These are phyloP conservation scores for Auxenochlorella pyrenoidosa DNA, from an alignment of 139 green algal species.

Conservation along the genomic window DNA sequence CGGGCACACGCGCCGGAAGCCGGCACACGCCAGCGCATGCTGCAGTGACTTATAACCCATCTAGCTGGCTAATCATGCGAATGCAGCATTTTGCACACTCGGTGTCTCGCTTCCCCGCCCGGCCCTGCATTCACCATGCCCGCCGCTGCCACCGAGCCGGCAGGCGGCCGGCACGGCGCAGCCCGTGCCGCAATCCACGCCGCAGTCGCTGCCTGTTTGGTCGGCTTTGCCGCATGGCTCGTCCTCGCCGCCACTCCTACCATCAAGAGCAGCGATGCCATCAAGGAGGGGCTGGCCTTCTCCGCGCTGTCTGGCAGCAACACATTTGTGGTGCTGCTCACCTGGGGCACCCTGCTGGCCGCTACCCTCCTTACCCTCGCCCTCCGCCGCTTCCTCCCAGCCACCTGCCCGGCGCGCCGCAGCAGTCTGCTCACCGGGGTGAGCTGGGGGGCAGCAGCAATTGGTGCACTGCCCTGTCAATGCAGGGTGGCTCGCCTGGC, in stretches of 20 bases:
- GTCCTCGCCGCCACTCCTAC: neutral
- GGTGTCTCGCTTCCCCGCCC: too few relatives aligned
- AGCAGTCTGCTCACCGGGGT: neutral
- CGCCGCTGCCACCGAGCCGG: neutral
- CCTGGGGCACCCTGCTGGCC: neutral
- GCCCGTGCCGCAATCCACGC: neutral
- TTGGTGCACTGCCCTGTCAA: too few relatives aligned
- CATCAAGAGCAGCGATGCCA: neutral
- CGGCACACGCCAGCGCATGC: too few relatives aligned
- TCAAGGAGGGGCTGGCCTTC: neutral
- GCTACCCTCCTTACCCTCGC: neutral
- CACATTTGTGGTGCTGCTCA: neutral
- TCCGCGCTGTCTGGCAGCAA: neutral
- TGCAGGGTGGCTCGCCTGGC: too few relatives aligned
- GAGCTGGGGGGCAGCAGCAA: neutral
- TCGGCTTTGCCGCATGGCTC: neutral
- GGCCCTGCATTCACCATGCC: too few relatives aligned
- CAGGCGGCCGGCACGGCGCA: neutral
- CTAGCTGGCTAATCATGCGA: too few relatives aligned
- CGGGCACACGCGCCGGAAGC: too few relatives aligned
- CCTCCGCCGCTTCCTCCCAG: neutral
- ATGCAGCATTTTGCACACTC: too few relatives aligned
- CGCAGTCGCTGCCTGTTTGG: neutral
- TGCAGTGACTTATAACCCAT: too few relatives aligned
- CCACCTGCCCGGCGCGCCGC: neutral